Evolutionary conservation across 129 eudicot genomes (phyloP), one percentile per base, ranked within the genome.

Genomic region (Artemisia tridentata): DNA sequence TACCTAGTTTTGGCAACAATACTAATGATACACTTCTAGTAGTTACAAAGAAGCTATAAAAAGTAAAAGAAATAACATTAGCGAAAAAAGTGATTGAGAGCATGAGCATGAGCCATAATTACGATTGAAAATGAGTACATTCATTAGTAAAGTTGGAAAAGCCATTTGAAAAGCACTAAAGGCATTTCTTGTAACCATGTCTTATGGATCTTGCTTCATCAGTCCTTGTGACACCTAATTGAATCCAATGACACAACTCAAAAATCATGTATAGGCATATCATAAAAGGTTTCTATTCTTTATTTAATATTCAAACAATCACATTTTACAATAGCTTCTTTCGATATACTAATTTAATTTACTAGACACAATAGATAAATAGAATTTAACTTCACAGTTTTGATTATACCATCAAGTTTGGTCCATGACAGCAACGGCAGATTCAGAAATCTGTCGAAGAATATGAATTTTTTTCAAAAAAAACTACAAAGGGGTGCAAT

Each of bases 121-220:
- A 71, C 61, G 71, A 65, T 54, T 69, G 18, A 46, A 38, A 71
- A 71, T 78, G 67, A 71, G 77, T 71, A 64, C 68, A 78, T 78
- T 78, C 81, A 70, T 78, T 49, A 78, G 81, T 78, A 78, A 78
- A 71, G 81, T 75, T 78, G 81, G 63, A 78, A 29, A 71, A 78
- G 77, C 53, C 54, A 63, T 54, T 78, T 63, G 46, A 55, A 78
- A 78, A 78, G 76, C 53, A 64, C 18, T 34, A 61, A 63, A 73
- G 68, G 16, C 43, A 10, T 45, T 77, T 50, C 45, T 78, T 78
- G 80, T 65, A 17, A 71, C 63, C 72, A 71, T 63, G 77, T 78
- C 72, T 55, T 54, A 14, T 71, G 77, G 81, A 78, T 78, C 81
- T 54, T 55, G 81, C 72, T 77, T 78, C 77, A 16, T 47, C 5